A percentile compares a stretch with the other conserved stretches of the same genome.
phyloP scores from a whole-genome alignment of 495 filamentous ascomycete species.

The Staphylotrichum tortipilum region DNA sequence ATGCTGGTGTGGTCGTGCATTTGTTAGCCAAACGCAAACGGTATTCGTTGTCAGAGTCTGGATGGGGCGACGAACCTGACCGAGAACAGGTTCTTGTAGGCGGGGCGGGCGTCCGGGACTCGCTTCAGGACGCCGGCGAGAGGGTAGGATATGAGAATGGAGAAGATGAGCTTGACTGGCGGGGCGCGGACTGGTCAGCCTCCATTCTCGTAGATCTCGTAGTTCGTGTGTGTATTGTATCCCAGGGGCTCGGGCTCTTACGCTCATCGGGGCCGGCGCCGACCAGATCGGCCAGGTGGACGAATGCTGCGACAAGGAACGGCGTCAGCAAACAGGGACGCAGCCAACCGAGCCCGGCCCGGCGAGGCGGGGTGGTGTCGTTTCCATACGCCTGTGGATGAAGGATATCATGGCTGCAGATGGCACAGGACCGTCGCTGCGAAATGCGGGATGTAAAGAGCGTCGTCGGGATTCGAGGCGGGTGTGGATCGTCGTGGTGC shows the following conservation, averaged over 20 bases:
- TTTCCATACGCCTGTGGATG: constrained; percentile 63
- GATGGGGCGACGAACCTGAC: constrained; percentile 47
- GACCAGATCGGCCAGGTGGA: constrained; percentile 51
- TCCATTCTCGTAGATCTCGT: not conserved
- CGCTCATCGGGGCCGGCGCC: constrained; percentile 83
- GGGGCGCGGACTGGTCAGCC: constrained; percentile 14
- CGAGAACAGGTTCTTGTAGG: constrained; percentile 83
- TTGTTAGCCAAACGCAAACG: constrained; percentile 3
- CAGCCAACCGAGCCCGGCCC: not conserved
- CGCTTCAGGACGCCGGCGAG: constrained; percentile 83
- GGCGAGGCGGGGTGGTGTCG: not conserved
- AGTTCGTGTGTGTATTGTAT: not conserved
- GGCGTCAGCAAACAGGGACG: not conserved
- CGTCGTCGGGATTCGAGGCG: not conserved
- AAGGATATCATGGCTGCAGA: constrained; percentile 96
- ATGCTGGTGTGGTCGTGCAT: constrained; percentile 38
- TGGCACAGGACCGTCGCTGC: no score
- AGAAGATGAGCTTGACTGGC: constrained; percentile 84
- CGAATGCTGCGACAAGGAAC: constrained; percentile 52
- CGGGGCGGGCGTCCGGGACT: constrained; percentile 75
- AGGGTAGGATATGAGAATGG: constrained; percentile 88
- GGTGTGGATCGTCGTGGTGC: no score
- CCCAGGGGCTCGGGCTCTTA: constrained; percentile 30
- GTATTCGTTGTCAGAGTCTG: not conserved
- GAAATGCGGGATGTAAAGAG: no score